Conservation (phyloP, 371 early-diverging fungal genomes). For the Choanephora cucurbitarum region DNA sequence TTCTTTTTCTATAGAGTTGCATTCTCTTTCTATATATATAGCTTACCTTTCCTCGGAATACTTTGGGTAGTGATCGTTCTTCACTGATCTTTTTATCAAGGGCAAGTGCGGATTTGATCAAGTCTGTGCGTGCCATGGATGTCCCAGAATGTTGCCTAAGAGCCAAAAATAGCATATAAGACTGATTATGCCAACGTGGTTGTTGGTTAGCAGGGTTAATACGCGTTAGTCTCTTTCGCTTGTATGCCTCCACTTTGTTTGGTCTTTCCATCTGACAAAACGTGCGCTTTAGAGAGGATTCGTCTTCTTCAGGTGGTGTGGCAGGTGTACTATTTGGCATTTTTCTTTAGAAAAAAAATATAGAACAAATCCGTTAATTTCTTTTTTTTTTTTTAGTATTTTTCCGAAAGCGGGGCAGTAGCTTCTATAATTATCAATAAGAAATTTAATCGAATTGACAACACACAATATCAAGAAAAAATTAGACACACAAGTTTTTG, state of each 20-base stretch:
- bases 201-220: slow-evolving; percentile 11
- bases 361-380: neutral
- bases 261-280: slow-evolving; percentile 5
- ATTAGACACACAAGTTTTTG: too few species aligned
- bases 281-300: slow-evolving; percentile 7
- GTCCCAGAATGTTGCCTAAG: slow-evolving; percentile 67
- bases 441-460: too few species aligned
- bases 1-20: neutral
- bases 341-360: neutral
- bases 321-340: slow-evolving; percentile 1
- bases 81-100: slow-evolving; percentile 73
- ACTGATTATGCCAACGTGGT: slow-evolving; percentile 89
- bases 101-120: slow-evolving; percentile 73
- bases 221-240: slow-evolving; percentile 7
- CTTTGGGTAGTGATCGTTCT: slow-evolving; percentile 70
- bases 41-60: slow-evolving; percentile 81
- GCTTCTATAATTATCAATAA: too few species aligned
- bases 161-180: slow-evolving; percentile 79
- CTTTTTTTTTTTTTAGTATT: too few species aligned
- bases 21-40: neutral
- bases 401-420: too few species aligned
- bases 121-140: slow-evolving; percentile 66
- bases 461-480: too few species aligned
- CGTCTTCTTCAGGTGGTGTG: slow-evolving; percentile 6
- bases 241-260: slow-evolving; percentile 9